Percentiles rank a stretch among this genome's conserved stretches.
These are phyloP conservation scores for Salix udensis DNA, from an alignment of 345 rosid genomes.

Conservation along the genomic window DNA sequence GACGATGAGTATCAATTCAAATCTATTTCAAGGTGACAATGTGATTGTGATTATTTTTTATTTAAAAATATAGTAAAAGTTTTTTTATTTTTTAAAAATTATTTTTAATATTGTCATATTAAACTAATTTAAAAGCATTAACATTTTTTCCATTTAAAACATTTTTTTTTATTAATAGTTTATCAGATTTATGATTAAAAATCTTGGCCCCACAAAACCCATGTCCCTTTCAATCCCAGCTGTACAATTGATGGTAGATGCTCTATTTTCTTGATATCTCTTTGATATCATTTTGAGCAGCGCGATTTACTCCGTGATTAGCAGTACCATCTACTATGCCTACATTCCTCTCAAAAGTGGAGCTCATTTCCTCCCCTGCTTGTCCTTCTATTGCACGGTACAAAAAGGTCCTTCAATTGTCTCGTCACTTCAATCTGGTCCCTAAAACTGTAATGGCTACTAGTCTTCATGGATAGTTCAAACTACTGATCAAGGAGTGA, in stretches of 20 bases:
- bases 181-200: background rate
- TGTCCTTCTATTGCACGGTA: background rate
- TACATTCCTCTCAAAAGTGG: background rate
- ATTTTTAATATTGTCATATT: too few relatives aligned
- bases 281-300: constrained; percentile 6
- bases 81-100: too few relatives aligned
- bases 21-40: too few relatives aligned
- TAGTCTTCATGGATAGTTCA: too few relatives aligned
- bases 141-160: too few relatives aligned
- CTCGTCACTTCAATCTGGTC: background rate
- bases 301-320: constrained; percentile 40
- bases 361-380: background rate
- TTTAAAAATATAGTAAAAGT: too few relatives aligned
- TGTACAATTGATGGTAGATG: constrained; percentile 19
- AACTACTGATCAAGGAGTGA: too few relatives aligned
- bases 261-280: background rate
- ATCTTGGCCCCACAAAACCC: background rate
- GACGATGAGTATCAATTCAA: too few relatives aligned
- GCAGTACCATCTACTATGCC: background rate
- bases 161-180: too few relatives aligned
- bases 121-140: too few relatives aligned
- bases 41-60: too few relatives aligned
- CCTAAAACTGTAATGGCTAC: too few relatives aligned
- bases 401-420: background rate
- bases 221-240: constrained; percentile 19